A percentile compares a stretch with the other conserved stretches of the same genome.
Evolutionary conservation across 495 filamentous ascomycete genomes (phyloP).

Genomic region (Penicillium turbatum): DNA sequence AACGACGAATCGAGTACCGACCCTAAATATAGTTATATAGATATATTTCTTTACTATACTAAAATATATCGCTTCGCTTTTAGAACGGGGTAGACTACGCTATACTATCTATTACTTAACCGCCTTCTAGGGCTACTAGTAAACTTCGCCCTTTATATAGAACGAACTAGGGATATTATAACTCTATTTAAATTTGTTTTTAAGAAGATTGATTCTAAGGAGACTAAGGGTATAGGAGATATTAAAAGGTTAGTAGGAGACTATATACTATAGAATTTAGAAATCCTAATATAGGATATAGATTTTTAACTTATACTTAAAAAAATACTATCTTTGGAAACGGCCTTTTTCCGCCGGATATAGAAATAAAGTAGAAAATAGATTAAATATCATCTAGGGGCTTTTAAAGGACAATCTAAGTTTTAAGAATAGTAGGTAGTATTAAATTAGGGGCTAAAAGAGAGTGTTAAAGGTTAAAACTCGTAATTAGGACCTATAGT

Average conservation of each 20-base stretch:
- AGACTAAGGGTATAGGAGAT: constrained; percentile 20
- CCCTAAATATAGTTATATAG: constrained; percentile 23
- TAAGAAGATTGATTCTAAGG: constrained; percentile 26
- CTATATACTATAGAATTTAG: neutral
- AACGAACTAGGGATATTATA: too few species aligned
- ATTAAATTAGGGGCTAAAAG: too few species aligned
- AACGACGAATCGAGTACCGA: constrained; percentile 7
- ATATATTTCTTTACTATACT: constrained; percentile 29
- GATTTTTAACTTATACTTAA: too few species aligned
- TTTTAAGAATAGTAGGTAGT: too few species aligned
- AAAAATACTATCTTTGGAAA: too few species aligned
- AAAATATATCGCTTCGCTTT: constrained; percentile 28
- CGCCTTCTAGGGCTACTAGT: constrained; percentile 27
- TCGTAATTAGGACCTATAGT: neutral
- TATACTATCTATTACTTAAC: constrained; percentile 26
- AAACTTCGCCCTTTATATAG: constrained; percentile 28
- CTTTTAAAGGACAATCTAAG: too few species aligned
- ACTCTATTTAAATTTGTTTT: constrained; percentile 23
- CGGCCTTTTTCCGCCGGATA: too few species aligned
- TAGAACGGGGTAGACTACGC: constrained; percentile 21
- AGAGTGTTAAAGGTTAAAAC: neutral
- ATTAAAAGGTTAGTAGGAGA: neutral
- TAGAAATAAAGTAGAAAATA: too few species aligned
- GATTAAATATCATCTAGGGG: too few species aligned
- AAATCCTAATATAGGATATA: too few species aligned